A percentile compares a stretch with the other conserved stretches of the same genome.
phyloP scores from a whole-genome alignment of 2,329 filamentous ascomycete genomes.

The Rosellinia necatrix region DNA sequence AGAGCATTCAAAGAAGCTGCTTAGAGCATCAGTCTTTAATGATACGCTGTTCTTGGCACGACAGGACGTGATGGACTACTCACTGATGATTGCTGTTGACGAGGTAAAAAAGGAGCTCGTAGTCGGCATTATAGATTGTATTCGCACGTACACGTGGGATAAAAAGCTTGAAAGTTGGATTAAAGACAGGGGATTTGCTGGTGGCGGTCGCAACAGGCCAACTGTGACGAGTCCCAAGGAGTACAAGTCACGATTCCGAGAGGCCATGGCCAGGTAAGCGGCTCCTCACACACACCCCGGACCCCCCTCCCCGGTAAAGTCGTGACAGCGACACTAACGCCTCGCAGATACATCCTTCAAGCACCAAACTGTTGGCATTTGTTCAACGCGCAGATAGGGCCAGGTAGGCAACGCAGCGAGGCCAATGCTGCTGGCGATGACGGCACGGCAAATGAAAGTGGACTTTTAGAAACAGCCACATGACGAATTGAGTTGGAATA shows the following conservation, averaged over 20 bases:
- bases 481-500: background rate
- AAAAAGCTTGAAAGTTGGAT: conserved; percentile 99
- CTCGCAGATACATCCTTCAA: conserved; percentile 68
- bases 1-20: conserved; percentile 93
- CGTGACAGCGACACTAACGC: conserved; percentile 22
- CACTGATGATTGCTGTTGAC: conserved; percentile 96
- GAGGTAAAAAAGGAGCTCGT: conserved; percentile 88
- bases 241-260: conserved; percentile 93
- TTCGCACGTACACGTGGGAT: conserved; percentile 98
- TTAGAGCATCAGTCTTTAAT: conserved; percentile 93
- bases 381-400: conserved; percentile 50
- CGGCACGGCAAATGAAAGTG: conserved; percentile 12
- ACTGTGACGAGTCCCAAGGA: conserved; percentile 97
- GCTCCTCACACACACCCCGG: too few species aligned
- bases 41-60: conserved; percentile 93
- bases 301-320: too few species aligned
- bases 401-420: conserved; percentile 34
- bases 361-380: conserved; percentile 78
- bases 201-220: conserved; percentile 78
- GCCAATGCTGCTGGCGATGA: conserved; percentile 31
- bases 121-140: conserved; percentile 97
- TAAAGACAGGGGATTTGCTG: conserved; percentile 88
- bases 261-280: conserved; percentile 86
- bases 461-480: background rate
- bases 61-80: conserved; percentile 99